A percentile compares a stretch with the other conserved stretches of the same genome.
These are phyloP conservation scores for Mycena epipterygia DNA, from an alignment of 768 basidiomycete species.

Conservation along the genomic window DNA sequence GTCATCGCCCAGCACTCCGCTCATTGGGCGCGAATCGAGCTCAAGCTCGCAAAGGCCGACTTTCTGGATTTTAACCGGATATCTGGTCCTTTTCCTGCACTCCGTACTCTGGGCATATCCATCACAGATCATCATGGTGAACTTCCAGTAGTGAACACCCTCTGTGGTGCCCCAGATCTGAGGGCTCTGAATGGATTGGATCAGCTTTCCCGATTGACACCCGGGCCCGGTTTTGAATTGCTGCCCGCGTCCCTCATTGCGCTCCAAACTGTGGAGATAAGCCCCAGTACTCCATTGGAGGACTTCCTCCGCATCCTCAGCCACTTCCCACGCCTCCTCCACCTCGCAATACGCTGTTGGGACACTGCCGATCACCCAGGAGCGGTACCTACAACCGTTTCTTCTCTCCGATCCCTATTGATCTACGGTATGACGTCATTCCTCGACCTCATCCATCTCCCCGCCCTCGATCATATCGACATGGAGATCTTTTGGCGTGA, in stretches of 20 bases:
- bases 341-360: no score
- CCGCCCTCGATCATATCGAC: background rate
- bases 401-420: no score
- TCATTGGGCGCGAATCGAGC: conserved; percentile 10
- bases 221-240: no score
- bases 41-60: background rate
- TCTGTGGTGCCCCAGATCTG: background rate
- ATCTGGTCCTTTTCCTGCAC: background rate
- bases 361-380: no score
- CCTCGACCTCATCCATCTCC: background rate
- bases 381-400: no score
- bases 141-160: background rate
- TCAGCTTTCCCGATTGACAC: no score
- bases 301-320: no score
- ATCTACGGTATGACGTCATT: background rate
- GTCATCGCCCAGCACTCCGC: background rate
- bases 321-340: no score
- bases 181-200: background rate
- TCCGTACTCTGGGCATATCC: background rate
- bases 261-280: no score
- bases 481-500: background rate
- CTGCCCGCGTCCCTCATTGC: no score
- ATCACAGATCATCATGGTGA: background rate
- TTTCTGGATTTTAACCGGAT: conserved; percentile 5
- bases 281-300: no score